Percentiles rank a stretch among this genome's conserved stretches.
These are phyloP conservation scores for Carex littledalei DNA, from an alignment of 176 grass and related monocot species.

Conservation along the genomic window DNA sequence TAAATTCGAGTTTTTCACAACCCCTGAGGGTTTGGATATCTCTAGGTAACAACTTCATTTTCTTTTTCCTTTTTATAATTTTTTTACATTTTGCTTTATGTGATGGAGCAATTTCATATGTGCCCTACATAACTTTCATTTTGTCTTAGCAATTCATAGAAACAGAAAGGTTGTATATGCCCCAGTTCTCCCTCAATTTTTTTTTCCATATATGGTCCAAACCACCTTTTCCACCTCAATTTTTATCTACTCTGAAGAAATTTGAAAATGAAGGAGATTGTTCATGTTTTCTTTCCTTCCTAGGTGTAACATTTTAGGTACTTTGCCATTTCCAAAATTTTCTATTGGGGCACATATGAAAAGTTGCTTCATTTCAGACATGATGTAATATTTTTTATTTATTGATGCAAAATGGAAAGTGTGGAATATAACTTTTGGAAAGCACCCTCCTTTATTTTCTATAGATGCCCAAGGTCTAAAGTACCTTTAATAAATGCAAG, in stretches of 20 bases:
- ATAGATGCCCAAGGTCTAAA: not conserved
- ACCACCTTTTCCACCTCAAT: not conserved
- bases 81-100: not conserved
- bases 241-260: not conserved
- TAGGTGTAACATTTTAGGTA: not conserved
- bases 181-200: not conserved
- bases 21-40: constrained; percentile 61
- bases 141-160: not conserved
- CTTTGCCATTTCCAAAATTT: not conserved
- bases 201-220: not conserved
- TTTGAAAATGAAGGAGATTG: not conserved
- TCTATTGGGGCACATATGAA: not conserved
- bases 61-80: not conserved
- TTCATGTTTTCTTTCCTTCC: not conserved
- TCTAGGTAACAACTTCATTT: constrained; percentile 39
- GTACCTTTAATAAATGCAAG: not conserved
- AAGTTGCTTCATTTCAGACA: not conserved
- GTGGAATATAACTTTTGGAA: not conserved
- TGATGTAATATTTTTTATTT: not conserved
- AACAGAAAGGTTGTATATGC: not conserved
- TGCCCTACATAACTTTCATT: not conserved
- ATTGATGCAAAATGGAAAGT: not conserved
- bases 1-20: constrained; percentile 89
- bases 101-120: not conserved
- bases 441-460: not conserved